These are phyloP conservation scores for Trametes cinnabarina DNA, from an alignment of 768 basidiomycete species.

Conservation along the genomic window DNA sequence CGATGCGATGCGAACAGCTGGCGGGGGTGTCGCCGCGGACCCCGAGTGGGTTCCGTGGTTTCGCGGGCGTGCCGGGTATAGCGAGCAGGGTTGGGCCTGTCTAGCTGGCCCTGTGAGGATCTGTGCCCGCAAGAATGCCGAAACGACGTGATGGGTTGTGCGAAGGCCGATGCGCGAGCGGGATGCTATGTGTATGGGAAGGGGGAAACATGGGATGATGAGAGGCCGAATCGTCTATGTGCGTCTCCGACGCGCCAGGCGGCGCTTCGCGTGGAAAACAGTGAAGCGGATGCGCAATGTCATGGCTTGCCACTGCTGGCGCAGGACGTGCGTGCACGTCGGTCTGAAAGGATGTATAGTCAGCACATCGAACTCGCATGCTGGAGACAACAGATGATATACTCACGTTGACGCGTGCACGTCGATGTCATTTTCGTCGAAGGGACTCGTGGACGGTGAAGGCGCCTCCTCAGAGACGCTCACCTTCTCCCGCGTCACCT, in stretches of 20 bases:
- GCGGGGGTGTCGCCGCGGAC: background rate
- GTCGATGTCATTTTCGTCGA: conserved; percentile 13
- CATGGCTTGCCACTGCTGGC: conserved; percentile 61
- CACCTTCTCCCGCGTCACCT: conserved; percentile 18
- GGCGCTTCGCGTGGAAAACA: conserved; percentile 51
- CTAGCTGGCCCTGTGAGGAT: conserved; percentile 5
- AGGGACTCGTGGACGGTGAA: background rate
- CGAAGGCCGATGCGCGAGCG: conserved; percentile 10
- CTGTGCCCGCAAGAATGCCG: conserved; percentile 14
- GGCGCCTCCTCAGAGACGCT: conserved; percentile 1
- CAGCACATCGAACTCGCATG: conserved; percentile 1
- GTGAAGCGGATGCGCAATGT: conserved; percentile 54
- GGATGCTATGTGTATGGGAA: background rate
- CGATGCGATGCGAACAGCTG: conserved; percentile 8
- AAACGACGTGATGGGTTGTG: conserved; percentile 10
- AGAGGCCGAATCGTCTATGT: conserved; percentile 9
- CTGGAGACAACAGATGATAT: background rate
- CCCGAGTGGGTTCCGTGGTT: background rate
- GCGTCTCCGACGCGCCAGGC: conserved; percentile 20
- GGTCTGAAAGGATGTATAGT: conserved; percentile 38
- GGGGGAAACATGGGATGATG: background rate
- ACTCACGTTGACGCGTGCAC: conserved; percentile 26
- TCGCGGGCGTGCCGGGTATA: background rate
- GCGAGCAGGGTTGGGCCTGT: background rate
- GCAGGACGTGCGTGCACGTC: conserved; percentile 52